These are phyloP conservation scores for Cardamine resedifolia DNA, from an alignment of 345 rosid genomes.

Conservation along the genomic window DNA sequence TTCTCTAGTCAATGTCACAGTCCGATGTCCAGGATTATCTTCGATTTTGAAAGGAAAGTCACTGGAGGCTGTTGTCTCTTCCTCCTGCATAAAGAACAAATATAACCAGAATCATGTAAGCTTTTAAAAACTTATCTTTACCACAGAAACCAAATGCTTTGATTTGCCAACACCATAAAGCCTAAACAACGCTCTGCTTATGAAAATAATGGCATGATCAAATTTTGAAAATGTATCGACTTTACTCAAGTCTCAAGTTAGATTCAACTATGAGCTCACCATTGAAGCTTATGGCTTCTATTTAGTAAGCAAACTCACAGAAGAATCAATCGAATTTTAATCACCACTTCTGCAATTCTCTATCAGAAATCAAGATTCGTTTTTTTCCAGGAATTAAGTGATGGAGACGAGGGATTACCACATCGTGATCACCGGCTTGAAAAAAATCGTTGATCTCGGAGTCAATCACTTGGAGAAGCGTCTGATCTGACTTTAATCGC, in stretches of 20 bases:
- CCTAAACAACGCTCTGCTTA: neutral
- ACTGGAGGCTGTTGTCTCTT: conserved; percentile 41
- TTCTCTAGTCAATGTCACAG: conserved; percentile 58
- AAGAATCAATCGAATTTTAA: neutral
- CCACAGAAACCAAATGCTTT: neutral
- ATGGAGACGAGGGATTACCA: conserved; percentile 18
- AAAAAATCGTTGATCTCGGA: conserved; percentile 57
- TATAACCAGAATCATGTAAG: neutral
- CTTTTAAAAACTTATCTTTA: neutral
- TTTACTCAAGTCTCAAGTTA: neutral
- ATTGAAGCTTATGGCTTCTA: neutral
- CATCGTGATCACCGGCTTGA: conserved; percentile 54
- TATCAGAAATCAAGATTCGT: neutral
- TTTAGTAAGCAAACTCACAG: neutral
- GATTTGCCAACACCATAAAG: neutral
- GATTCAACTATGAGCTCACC: neutral
- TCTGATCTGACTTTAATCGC: conserved; percentile 47
- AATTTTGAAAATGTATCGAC: neutral
- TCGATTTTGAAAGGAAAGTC: conserved; percentile 73
- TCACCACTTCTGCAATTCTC: neutral
- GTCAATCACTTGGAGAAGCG: conserved; percentile 59
- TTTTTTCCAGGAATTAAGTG: neutral
- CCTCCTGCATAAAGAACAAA: conserved; percentile 40
- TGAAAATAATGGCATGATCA: neutral
- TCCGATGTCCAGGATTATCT: conserved; percentile 66